These are phyloP conservation scores for Metarhizium guizhouense DNA, from an alignment of 2,329 filamentous ascomycete genomes.

Conservation along the genomic window DNA sequence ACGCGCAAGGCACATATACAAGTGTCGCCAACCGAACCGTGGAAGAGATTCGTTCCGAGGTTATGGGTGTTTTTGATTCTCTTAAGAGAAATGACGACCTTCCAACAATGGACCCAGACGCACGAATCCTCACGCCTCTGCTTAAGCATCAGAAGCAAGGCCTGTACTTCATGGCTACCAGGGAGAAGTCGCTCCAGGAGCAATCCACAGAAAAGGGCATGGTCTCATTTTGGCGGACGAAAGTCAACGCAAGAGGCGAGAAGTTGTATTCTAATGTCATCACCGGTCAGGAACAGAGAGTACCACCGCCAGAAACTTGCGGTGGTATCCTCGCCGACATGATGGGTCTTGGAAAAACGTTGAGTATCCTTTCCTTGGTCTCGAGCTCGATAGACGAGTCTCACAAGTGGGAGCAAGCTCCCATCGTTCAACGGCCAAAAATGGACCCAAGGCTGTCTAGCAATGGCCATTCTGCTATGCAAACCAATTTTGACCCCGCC, in stretches of 20 bases:
- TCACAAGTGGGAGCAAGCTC: constrained; percentile 46
- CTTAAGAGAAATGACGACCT: constrained; percentile 68
- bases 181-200: constrained; percentile 59
- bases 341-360: constrained; percentile 82
- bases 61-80: constrained; percentile 80
- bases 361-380: constrained; percentile 77
- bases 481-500: constrained; percentile 38
- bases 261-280: constrained; percentile 75
- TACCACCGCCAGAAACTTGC: constrained; percentile 55
- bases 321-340: constrained; percentile 75
- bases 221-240: constrained; percentile 70
- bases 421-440: constrained; percentile 40
- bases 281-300: constrained; percentile 56
- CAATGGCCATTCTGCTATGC: constrained; percentile 15
- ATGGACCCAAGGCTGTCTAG: constrained; percentile 29
- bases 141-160: constrained; percentile 86
- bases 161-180: constrained; percentile 73
- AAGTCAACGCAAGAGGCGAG: constrained; percentile 39
- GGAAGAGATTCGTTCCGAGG: constrained; percentile 79
- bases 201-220: constrained; percentile 51
- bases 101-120: constrained; percentile 59
- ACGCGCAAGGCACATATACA: constrained; percentile 16
- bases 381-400: constrained; percentile 56
- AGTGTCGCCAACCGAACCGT: constrained; percentile 49
- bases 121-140: constrained; percentile 55